Evolutionary conservation across 2,329 filamentous ascomycete genomes (phyloP), one percentile per base, ranked within the genome.

Genomic region (Penicillium polonicum): DNA sequence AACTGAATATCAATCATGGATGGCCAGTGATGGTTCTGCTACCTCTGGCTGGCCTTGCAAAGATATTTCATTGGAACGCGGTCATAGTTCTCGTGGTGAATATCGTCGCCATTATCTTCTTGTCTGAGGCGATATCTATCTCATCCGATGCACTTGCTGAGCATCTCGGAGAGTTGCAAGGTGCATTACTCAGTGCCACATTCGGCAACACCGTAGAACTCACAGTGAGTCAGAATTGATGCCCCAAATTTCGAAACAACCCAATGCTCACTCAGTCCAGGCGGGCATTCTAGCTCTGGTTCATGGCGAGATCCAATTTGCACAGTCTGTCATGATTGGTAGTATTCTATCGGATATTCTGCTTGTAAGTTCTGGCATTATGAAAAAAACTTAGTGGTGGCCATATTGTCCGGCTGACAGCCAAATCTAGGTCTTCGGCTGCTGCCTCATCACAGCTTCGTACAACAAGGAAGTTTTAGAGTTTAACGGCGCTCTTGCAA

Each of bases 301-400:
- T 60, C 85, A 92, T 67, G 86, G 85, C 60, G 88, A 96, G 75
- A 93, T 94, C 71, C 85, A 91, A 69, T 91, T 96, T 65, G 91
- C 96, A 23, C 92, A 96, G 77, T 88, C 91, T 23, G 92, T 90
- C 58, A 95, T 96, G 90, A 85, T 96, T 35, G 91, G 92, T 43
- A 92, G 88, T 66, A 93, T 96, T 66, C 81, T 96, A 35, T 95
- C 91, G 61, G 96, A 96, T 77, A 85, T 95, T 61, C 82, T 96
- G 7, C 85, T 96, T 39, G 91, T 63, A 25, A 42, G 57, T 21
- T 2, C 21, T 7, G 8, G 15, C 6, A 8, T 21, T 5, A 12
- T 9, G 3, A 12, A 29, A 25, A 25, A 9, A 3, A 15, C 2
- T 17, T 2, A 19, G 6, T 17, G 42, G 10, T 21, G 21, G 17